phyloP scores from a whole-genome alignment of 2,329 filamentous ascomycete genomes.

The Pseudogymnoascus sp. region DNA sequence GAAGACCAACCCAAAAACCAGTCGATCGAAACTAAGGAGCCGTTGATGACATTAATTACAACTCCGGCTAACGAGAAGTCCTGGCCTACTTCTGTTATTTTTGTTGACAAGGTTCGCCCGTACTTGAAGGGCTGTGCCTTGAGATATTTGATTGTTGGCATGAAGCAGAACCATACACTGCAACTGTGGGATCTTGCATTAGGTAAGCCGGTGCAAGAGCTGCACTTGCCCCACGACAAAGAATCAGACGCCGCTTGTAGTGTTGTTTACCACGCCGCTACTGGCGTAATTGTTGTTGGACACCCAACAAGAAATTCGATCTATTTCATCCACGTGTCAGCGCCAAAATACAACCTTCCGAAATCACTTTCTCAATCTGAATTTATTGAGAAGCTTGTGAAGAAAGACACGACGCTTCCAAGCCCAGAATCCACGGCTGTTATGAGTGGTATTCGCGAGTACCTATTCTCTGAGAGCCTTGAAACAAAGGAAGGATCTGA shows the following conservation, averaged over 20 bases:
- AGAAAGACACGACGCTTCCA: conserved; percentile 63
- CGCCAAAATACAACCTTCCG: conserved; percentile 78
- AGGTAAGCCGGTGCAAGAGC: conserved; percentile 90
- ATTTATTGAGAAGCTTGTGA: conserved; percentile 70
- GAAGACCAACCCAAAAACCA: conserved; percentile 41
- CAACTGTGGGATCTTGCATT: conserved; percentile 97
- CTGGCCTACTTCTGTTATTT: conserved; percentile 90
- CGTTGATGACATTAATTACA: conserved; percentile 77
- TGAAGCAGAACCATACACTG: conserved; percentile 98
- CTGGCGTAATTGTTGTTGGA: conserved; percentile 88
- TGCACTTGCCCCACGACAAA: conserved; percentile 91
- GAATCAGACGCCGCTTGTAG: conserved; percentile 98
- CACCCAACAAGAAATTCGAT: conserved; percentile 96
- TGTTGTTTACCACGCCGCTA: conserved; percentile 84
- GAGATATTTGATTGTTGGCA: conserved; percentile 91
- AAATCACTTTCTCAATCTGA: conserved; percentile 76
- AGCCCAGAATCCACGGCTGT: conserved; percentile 92
- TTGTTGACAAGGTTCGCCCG: conserved; percentile 91
- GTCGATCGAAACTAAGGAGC: conserved; percentile 70
- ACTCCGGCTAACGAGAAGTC: conserved; percentile 85
- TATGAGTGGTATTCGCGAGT: conserved; percentile 92
- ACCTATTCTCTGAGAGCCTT: conserved; percentile 57
- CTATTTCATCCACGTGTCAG: conserved; percentile 93
- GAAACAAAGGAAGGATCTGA: conserved; percentile 7
- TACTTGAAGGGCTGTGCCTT: conserved; percentile 84